These are phyloP conservation scores for Leishmania braziliensis DNA, from an alignment of 208 protist genomes.

Conservation along the genomic window DNA sequence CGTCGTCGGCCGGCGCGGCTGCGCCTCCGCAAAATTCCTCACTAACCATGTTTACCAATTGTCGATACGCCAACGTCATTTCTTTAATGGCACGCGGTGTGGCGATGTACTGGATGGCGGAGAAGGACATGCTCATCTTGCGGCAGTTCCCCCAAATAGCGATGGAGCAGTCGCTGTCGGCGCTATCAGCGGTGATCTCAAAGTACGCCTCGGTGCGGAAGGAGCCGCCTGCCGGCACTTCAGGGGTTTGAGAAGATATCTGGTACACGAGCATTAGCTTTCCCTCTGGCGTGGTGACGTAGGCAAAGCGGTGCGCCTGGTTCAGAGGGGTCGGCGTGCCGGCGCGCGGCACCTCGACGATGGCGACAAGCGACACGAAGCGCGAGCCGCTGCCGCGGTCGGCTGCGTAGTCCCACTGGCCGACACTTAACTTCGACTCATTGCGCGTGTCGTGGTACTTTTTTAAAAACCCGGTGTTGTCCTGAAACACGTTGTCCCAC, in stretches of 20 bases:
- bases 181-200: slow-evolving; percentile 66
- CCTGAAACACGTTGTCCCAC: slow-evolving; percentile 71
- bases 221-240: slow-evolving; percentile 60
- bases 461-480: slow-evolving; percentile 68
- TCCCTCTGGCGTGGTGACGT: slow-evolving; percentile 42
- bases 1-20: slow-evolving; percentile 13
- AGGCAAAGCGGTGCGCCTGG: slow-evolving; percentile 81
- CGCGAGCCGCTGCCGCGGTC: slow-evolving; percentile 80
- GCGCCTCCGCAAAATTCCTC: slow-evolving; percentile 59
- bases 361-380: slow-evolving; percentile 54
- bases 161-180: slow-evolving; percentile 58
- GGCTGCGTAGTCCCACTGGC: slow-evolving; percentile 67
- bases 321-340: slow-evolving; percentile 69
- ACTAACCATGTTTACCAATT: slow-evolving; percentile 78
- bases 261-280: slow-evolving; percentile 70
- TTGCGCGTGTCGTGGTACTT: slow-evolving; percentile 74
- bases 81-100: slow-evolving; percentile 68
- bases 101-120: slow-evolving; percentile 74
- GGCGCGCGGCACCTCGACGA: slow-evolving; percentile 67
- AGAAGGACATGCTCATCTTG: slow-evolving; percentile 76
- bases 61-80: slow-evolving; percentile 78
- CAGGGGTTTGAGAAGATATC: slow-evolving; percentile 84
- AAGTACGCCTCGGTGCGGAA: slow-evolving; percentile 80
- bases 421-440: slow-evolving; percentile 63
- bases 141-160: slow-evolving; percentile 73